A percentile compares a stretch with the other conserved stretches of the same genome.
These are phyloP conservation scores for Cryptococcus sp. DNA, from an alignment of 1,284 basidiomycete species.

Conservation along the genomic window DNA sequence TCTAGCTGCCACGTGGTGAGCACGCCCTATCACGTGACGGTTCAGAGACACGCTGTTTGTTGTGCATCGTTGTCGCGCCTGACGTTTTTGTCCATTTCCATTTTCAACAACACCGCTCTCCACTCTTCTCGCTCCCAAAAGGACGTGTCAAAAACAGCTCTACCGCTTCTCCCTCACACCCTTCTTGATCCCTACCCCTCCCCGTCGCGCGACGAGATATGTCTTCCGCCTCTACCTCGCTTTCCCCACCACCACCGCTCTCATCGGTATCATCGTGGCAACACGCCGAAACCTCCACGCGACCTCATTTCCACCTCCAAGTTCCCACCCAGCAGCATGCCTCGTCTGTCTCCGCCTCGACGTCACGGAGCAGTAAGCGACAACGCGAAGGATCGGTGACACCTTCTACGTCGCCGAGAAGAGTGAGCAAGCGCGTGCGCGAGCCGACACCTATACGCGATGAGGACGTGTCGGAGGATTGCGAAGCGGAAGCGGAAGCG, in stretches of 20 bases:
- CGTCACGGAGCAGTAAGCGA: too few species aligned
- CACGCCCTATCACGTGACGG: too few species aligned
- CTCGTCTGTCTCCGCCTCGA: too few species aligned
- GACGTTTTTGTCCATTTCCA: not conserved
- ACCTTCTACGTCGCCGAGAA: not conserved
- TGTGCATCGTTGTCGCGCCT: not conserved
- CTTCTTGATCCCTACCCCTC: too few species aligned
- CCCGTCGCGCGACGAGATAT: not conserved
- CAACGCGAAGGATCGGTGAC: too few species aligned
- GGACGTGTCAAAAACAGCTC: too few species aligned
- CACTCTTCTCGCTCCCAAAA: not conserved
- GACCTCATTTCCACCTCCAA: not conserved
- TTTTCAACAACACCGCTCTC: not conserved
- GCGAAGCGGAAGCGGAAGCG: slow-evolving; percentile 4
- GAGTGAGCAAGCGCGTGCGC: slow-evolving; percentile 21
- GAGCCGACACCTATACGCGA: slow-evolving; percentile 23
- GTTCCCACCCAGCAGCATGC: not conserved
- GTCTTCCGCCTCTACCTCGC: not conserved
- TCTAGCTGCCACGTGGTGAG: not conserved
- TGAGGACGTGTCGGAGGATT: slow-evolving; percentile 3
- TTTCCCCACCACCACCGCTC: not conserved
- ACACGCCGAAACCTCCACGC: not conserved
- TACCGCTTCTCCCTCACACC: too few species aligned
- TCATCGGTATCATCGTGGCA: too few species aligned
- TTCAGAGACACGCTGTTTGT: too few species aligned